Base-by-base conservation (phyloP, 345 rosid species). In the Abelmoschus esculentus region DNA sequence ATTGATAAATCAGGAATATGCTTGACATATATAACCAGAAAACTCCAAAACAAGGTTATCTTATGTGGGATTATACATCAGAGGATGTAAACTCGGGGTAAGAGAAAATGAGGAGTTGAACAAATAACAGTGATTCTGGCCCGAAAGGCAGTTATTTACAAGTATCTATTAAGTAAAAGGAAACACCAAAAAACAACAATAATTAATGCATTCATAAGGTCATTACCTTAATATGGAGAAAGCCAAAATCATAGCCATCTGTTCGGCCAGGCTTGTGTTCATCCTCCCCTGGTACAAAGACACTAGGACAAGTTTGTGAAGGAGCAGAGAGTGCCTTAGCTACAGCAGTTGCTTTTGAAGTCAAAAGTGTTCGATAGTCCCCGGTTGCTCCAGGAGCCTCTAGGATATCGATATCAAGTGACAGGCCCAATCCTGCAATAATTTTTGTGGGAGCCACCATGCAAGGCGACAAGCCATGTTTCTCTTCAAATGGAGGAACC, bases 371-470 rank as follows among this genome's bases (percentile, higher is more conserved):
- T 56, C 93, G 76, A 76, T 90, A 95, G 67, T 95, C 97, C 78
- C 97, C 97, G 2, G 99, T 91, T 36, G 96, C 96, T 73, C 93
- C 96, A 0, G 89, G 98, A 81, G 97, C 96, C 77, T 93, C 95
- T 18, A 93, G 80, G 64, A 95, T 89, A 81, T 95, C 97, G 69
- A 95, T 85, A 76, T 83, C 96, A 31, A 95, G 92, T 4, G 97
- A 95, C 67, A 95, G 74, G 71, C 99, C 97, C 62, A 91, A 84
- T 70, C 99, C 97, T 31, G 97, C 97, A 50, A 95, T 91, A 60
- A 95, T 95, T 78, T 95, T 95, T 38, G 99, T 95, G 42, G 99
- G 99, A 74, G 97, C 96, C 71, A 93, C 97, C 98, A 93, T 91
- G 84, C 99, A 95, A 3, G 99, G 91, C 89, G 86, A 79, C 74